Evolutionary conservation across 768 basidiomycete species (phyloP).

Genomic region (Candolleomyces efflorescens): DNA sequence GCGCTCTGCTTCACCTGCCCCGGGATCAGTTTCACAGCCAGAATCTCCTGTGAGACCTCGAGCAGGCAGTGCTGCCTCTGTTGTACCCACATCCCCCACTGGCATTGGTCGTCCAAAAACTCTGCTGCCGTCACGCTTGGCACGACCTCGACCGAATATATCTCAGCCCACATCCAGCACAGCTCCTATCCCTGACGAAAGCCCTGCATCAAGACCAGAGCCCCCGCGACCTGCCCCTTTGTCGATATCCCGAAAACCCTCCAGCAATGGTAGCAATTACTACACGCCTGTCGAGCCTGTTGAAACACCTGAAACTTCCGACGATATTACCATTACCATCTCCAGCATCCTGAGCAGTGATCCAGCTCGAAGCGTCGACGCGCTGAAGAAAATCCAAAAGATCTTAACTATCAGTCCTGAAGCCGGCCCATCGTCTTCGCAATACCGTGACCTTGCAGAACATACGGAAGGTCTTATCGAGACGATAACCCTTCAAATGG

Average conservation of each 20-base stretch:
- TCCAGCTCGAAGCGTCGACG: conserved; percentile 82
- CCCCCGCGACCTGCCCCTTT: conserved; percentile 2
- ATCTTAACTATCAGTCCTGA: conserved; percentile 77
- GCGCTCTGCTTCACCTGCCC: conserved; percentile 40
- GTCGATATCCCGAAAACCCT: background rate
- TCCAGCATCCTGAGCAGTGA: conserved; percentile 89
- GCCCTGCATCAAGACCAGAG: conserved; percentile 10
- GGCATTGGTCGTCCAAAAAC: conserved; percentile 56
- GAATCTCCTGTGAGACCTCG: conserved; percentile 39
- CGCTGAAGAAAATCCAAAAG: conserved; percentile 89
- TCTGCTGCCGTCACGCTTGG: conserved; percentile 72
- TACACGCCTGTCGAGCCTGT: conserved; percentile 22
- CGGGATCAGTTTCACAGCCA: conserved; percentile 28
- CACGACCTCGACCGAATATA: conserved; percentile 54
- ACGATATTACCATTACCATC: conserved; percentile 76
- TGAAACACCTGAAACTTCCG: conserved; percentile 31
- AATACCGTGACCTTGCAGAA: conserved; percentile 75
- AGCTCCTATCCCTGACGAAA: conserved; percentile 22
- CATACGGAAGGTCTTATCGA: conserved; percentile 83
- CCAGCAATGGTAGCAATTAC: conserved; percentile 4
- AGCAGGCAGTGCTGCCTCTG: conserved; percentile 18
- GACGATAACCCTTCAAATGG: conserved; percentile 88
- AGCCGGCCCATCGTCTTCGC: conserved; percentile 58
- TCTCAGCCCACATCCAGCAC: conserved; percentile 17
- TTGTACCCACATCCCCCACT: conserved; percentile 38